These are phyloP conservation scores for Hebeloma cylindrosporum DNA, from an alignment of 768 basidiomycete genomes.

Conservation along the genomic window DNA sequence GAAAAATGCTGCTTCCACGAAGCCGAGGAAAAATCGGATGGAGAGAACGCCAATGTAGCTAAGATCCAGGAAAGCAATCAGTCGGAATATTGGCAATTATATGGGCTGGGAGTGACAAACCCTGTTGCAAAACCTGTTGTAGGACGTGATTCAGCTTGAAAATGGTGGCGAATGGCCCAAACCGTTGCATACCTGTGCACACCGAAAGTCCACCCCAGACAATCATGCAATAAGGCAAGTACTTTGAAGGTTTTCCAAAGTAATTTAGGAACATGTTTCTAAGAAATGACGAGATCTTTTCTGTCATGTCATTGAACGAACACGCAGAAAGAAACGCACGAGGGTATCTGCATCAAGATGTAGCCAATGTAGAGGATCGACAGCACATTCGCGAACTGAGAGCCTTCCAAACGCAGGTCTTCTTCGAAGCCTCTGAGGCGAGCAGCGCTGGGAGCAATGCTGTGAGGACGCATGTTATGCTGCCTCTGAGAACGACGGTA, in stretches of 20 bases:
- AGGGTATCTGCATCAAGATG: conserved; percentile 79
- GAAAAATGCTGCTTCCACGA: conserved; percentile 68
- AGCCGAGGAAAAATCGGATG: conserved; percentile 80
- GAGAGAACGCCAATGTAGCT: conserved; percentile 70
- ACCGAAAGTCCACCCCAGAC: conserved; percentile 68
- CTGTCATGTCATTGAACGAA: no score
- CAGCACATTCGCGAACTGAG: conserved; percentile 64
- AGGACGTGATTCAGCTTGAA: background rate
- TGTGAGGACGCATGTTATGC: background rate
- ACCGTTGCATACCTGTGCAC: conserved; percentile 43
- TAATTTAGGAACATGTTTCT: conserved; percentile 78
- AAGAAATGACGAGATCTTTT: no score
- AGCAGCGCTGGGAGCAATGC: conserved; percentile 51
- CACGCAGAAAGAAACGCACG: conserved; percentile 40
- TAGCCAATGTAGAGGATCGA: conserved; percentile 74
- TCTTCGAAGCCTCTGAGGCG: conserved; percentile 69
- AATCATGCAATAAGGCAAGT: conserved; percentile 67
- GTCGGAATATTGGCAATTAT: background rate
- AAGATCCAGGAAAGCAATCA: background rate
- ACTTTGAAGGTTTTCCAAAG: conserved; percentile 66
- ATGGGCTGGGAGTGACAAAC: conserved; percentile 24
- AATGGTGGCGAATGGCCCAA: background rate
- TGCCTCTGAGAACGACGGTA: background rate
- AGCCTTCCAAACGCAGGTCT: conserved; percentile 59
- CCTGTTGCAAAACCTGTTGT: conserved; percentile 39